These are phyloP conservation scores for Syzygium aromaticum DNA, from an alignment of 345 rosid species.

Conservation along the genomic window DNA sequence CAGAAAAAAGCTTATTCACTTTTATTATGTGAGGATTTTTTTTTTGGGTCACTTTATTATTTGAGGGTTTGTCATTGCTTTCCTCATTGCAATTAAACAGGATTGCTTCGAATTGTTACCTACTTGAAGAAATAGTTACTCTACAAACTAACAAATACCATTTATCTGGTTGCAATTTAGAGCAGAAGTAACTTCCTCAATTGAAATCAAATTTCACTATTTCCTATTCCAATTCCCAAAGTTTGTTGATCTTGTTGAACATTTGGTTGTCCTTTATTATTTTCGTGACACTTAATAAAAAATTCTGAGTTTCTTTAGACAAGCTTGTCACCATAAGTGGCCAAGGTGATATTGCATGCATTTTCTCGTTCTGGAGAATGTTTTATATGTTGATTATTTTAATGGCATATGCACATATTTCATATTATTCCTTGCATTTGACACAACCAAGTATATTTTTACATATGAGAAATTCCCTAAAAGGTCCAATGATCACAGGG, in stretches of 20 bases:
- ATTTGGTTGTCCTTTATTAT: background rate
- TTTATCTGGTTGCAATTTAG: background rate
- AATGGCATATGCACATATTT: background rate
- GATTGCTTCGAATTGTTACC: background rate
- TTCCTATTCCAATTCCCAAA: background rate
- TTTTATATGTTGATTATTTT: background rate
- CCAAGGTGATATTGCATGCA: background rate
- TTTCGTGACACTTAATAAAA: background rate
- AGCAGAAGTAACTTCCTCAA: background rate
- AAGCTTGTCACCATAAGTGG: background rate
- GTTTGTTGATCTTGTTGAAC: background rate
- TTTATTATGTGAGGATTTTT: background rate
- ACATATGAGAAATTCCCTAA: background rate
- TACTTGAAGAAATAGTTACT: background rate
- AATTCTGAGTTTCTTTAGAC: background rate
- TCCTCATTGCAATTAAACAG: background rate
- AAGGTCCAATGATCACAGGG: background rate
- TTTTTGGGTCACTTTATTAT: background rate
- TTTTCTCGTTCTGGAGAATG: background rate
- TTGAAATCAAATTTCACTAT: background rate
- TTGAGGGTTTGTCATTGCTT: background rate
- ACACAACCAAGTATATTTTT: background rate
- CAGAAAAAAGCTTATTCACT: background rate
- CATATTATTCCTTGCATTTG: background rate
- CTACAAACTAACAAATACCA: background rate